Conservation (phyloP, 139 green algal species). For the Tetraselmis chui region DNA sequence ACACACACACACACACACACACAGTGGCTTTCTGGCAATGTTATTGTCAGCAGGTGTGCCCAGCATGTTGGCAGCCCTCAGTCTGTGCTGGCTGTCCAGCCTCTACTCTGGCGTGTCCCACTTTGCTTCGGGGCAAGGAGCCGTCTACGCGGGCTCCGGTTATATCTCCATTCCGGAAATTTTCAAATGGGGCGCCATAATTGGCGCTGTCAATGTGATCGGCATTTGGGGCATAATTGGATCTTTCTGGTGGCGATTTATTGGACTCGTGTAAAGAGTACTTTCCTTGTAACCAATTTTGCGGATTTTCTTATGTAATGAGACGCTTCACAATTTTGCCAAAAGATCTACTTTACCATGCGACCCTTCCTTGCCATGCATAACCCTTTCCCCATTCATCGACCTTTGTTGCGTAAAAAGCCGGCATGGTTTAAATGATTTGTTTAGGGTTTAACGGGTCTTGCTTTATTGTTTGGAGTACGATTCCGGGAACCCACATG, state of each 20-base stretch:
- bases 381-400: too few relatives aligned
- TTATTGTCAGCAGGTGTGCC: conserved; percentile 68
- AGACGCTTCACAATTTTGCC: too few relatives aligned
- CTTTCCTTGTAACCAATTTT: too few relatives aligned
- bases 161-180: conserved; percentile 73
- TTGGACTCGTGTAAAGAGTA: conserved; percentile 32
- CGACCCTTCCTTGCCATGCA: too few relatives aligned
- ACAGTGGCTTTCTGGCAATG: conserved; percentile 89
- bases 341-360: too few relatives aligned
- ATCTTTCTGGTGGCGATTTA: conserved; percentile 28
- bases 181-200: conserved; percentile 68
- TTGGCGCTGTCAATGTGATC: conserved; percentile 39
- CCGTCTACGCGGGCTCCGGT: conserved; percentile 85
- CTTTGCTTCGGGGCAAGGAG: conserved; percentile 89
- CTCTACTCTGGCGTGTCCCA: conserved; percentile 64
- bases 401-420: too few relatives aligned
- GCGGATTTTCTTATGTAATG: too few relatives aligned
- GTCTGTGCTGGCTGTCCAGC: conserved; percentile 68
- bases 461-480: too few relatives aligned
- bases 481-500: too few relatives aligned
- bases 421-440: too few relatives aligned
- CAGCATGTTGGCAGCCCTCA: conserved; percentile 77
- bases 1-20: too few relatives aligned
- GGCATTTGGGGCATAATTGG: conserved; percentile 24
- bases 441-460: too few relatives aligned